Percentiles rank a stretch among this genome's conserved stretches.
Conservation (phyloP, 2,329 filamentous ascomycete genomes). For the Arthrobotrys sinensis region DNA sequence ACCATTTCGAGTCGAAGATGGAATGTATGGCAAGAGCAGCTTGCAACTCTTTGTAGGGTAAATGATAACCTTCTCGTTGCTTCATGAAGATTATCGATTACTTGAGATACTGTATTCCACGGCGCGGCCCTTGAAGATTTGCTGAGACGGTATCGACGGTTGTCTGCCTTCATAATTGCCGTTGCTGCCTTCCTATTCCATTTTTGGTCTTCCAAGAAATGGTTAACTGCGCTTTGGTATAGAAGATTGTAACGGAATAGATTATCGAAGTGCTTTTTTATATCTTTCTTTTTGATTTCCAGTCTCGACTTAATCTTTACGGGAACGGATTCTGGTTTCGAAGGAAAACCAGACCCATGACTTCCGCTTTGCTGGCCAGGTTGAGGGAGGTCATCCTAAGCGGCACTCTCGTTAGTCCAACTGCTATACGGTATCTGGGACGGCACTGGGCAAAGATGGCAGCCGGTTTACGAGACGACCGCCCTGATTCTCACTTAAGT, state of each 20-base stretch:
- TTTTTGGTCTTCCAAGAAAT: slow-evolving; percentile 17
- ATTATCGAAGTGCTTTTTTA: slow-evolving; percentile 7
- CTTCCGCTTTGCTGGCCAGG: background rate
- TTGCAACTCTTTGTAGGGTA: slow-evolving; percentile 21
- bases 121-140: slow-evolving; percentile 3
- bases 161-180: slow-evolving; percentile 5
- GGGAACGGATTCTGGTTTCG: background rate
- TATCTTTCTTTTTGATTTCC: slow-evolving; percentile 15
- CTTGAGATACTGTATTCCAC: slow-evolving; percentile 17
- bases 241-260: slow-evolving; percentile 17
- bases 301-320: slow-evolving; percentile 17
- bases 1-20: slow-evolving; percentile 31
- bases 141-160: background rate
- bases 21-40: slow-evolving; percentile 30
- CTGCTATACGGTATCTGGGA: too few species aligned
- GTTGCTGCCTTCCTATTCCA: slow-evolving; percentile 6
- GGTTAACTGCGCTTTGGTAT: slow-evolving; percentile 20
- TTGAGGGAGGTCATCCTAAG: background rate
- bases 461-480: too few species aligned
- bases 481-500: too few species aligned
- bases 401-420: background rate
- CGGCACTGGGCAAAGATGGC: too few species aligned
- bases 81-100: slow-evolving; percentile 35
- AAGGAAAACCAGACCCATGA: background rate
- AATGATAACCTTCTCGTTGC: slow-evolving; percentile 11